Evolutionary conservation across 1,139 yeast species (phyloP).

Genomic region (Geotrichum carabidarum): DNA sequence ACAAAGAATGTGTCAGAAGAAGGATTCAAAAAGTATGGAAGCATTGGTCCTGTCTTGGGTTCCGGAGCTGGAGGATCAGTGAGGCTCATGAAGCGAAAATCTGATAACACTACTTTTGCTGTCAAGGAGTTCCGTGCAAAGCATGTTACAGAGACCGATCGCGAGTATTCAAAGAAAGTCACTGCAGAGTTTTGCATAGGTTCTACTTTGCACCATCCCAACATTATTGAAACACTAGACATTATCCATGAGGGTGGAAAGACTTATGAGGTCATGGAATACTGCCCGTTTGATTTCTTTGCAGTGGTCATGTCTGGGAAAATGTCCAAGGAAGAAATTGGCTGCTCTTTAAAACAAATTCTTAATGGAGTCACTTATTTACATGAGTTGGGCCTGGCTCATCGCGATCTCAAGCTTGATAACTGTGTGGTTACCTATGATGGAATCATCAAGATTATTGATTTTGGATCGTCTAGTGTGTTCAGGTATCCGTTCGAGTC

Average conservation of each 20-base stretch:
- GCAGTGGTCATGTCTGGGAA: slow-evolving; percentile 96
- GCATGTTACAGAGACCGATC: slow-evolving; percentile 72
- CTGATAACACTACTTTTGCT: slow-evolving; percentile 84
- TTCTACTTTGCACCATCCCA: slow-evolving; percentile 89
- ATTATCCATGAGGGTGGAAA: slow-evolving; percentile 81
- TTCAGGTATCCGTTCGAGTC: slow-evolving; percentile 87
- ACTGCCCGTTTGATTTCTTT: slow-evolving; percentile 92
- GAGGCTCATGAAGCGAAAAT: slow-evolving; percentile 70
- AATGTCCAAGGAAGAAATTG: slow-evolving; percentile 78
- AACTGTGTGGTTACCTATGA: slow-evolving; percentile 84
- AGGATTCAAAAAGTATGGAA: slow-evolving; percentile 71
- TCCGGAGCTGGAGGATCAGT: slow-evolving; percentile 99
- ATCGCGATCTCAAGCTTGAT: slow-evolving; percentile 89
- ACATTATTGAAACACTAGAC: slow-evolving; percentile 88
- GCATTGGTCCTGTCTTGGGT: slow-evolving; percentile 83
- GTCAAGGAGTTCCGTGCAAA: slow-evolving; percentile 93
- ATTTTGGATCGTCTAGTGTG: slow-evolving; percentile 93
- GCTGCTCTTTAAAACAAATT: slow-evolving; percentile 86
- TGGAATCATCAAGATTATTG: slow-evolving; percentile 87
- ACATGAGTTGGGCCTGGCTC: slow-evolving; percentile 86
- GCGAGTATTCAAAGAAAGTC: slow-evolving; percentile 90
- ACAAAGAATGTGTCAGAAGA: slow-evolving; percentile 38
- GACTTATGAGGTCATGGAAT: slow-evolving; percentile 95
- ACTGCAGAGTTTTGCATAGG: slow-evolving; percentile 98
- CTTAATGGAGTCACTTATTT: slow-evolving; percentile 77